Evolutionary conservation across 2,329 filamentous ascomycete genomes (phyloP).

Genomic region (Onygenales sp.): DNA sequence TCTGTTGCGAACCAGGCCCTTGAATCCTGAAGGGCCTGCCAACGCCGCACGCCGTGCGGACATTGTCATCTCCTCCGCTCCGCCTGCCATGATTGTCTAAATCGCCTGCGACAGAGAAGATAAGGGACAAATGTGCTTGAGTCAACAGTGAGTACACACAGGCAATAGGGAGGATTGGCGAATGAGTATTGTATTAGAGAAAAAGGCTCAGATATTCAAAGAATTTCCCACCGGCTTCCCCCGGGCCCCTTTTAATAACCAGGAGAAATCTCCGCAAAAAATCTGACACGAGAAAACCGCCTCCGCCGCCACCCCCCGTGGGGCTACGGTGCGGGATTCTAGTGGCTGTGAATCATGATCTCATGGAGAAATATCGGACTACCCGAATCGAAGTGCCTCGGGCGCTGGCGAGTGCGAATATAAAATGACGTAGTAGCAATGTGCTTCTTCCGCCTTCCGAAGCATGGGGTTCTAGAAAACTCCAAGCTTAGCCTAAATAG

Average conservation of each 20-base stretch:
- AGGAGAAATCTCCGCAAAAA: background rate
- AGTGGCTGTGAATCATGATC: background rate
- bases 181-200: too few species aligned
- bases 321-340: too few species aligned
- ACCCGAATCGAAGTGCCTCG: background rate
- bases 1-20: conserved; percentile 42
- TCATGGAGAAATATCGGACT: background rate
- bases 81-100: background rate
- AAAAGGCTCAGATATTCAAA: too few species aligned
- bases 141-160: too few species aligned
- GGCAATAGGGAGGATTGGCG: too few species aligned
- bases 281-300: background rate
- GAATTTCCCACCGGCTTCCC: background rate
- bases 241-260: background rate
- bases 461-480: too few species aligned
- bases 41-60: conserved; percentile 26
- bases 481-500: too few species aligned
- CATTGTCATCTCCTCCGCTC: background rate
- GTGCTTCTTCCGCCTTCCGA: too few species aligned
- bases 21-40: conserved; percentile 33
- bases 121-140: too few species aligned
- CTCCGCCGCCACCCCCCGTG: background rate
- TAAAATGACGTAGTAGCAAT: too few species aligned
- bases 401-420: too few species aligned
- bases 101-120: background rate